A percentile compares a stretch with the other conserved stretches of the same genome.
Evolutionary conservation across 768 basidiomycete species (phyloP).

Genomic region (Leccinum aurantiacum): DNA sequence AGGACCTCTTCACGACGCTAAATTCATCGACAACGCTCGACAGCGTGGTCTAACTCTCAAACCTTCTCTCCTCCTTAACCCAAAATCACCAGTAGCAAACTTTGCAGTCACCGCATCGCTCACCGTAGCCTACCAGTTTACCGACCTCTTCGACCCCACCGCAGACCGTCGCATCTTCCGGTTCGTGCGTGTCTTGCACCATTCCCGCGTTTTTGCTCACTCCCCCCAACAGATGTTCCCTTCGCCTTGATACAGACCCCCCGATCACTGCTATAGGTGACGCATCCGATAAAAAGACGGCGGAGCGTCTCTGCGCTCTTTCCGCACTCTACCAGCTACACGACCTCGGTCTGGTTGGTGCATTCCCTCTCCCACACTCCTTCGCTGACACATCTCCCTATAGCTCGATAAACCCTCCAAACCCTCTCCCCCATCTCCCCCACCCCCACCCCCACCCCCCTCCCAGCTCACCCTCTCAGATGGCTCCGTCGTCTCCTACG

Average conservation of each 20-base stretch:
- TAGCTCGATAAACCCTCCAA: constrained; percentile 35
- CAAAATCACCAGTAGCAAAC: constrained; percentile 55
- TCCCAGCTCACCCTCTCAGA: constrained; percentile 52
- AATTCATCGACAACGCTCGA: constrained; percentile 28
- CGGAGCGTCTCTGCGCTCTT: constrained; percentile 74
- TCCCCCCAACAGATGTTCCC: constrained; percentile 17
- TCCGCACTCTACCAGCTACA: constrained; percentile 74
- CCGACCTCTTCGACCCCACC: constrained; percentile 14
- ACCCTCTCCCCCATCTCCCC: not conserved
- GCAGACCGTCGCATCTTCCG: constrained; percentile 20
- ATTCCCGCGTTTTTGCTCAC: constrained; percentile 1
- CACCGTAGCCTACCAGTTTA: constrained; percentile 17
- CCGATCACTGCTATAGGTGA: constrained; percentile 64
- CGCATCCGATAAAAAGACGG: constrained; percentile 53
- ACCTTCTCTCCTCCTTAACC: constrained; percentile 39
- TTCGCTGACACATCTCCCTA: constrained; percentile 3
- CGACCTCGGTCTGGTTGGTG: constrained; percentile 59
- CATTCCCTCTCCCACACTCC: not conserved
- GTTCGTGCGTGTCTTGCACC: constrained; percentile 16
- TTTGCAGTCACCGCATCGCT: constrained; percentile 24
- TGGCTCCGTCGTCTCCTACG: constrained; percentile 60
- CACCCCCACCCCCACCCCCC: constrained; percentile 3
- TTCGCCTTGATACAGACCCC: constrained; percentile 28
- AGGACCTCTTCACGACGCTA: constrained; percentile 39
- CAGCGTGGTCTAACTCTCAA: constrained; percentile 27